phyloP scores from a whole-genome alignment of 2,329 filamentous ascomycete genomes.

The Xylariaceae sp. region DNA sequence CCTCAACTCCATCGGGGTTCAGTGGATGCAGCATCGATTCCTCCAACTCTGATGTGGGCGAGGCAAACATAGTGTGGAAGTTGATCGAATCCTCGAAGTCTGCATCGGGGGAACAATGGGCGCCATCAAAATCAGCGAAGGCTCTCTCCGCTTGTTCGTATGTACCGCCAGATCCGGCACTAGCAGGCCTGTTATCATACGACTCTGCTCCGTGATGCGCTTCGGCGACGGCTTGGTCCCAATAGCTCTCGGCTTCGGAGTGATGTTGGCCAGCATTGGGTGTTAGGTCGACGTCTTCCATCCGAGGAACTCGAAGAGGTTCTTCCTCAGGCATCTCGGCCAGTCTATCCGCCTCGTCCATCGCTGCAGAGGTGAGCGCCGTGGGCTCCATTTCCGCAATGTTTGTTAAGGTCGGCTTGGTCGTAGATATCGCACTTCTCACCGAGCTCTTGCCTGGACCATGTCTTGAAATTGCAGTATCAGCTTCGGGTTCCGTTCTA shows the following conservation, averaged over 20 bases:
- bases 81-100: constrained; percentile 25
- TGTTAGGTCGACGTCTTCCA: constrained; percentile 23
- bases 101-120: constrained; percentile 61
- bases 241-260: constrained; percentile 24
- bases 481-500: constrained; percentile 36
- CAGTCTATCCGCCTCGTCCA: constrained; percentile 50
- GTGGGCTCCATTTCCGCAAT: constrained; percentile 55
- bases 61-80: constrained; percentile 21
- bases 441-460: constrained; percentile 53
- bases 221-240: constrained; percentile 19
- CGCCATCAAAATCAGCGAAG: constrained; percentile 79
- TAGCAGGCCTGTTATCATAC: neutral
- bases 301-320: constrained; percentile 14
- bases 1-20: constrained; percentile 13
- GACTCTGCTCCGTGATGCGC: neutral
- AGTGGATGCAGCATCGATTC: constrained; percentile 18
- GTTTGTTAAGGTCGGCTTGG: constrained; percentile 48
- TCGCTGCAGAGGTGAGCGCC: constrained; percentile 44
- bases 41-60: constrained; percentile 13
- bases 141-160: constrained; percentile 61
- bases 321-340: constrained; percentile 32
- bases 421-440: constrained; percentile 43
- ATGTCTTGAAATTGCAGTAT: constrained; percentile 42
- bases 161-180: constrained; percentile 53
- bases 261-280: constrained; percentile 24